Base-by-base conservation (phyloP, 2,329 filamentous ascomycete genomes). In the Arthrobotrys entomopaga region DNA sequence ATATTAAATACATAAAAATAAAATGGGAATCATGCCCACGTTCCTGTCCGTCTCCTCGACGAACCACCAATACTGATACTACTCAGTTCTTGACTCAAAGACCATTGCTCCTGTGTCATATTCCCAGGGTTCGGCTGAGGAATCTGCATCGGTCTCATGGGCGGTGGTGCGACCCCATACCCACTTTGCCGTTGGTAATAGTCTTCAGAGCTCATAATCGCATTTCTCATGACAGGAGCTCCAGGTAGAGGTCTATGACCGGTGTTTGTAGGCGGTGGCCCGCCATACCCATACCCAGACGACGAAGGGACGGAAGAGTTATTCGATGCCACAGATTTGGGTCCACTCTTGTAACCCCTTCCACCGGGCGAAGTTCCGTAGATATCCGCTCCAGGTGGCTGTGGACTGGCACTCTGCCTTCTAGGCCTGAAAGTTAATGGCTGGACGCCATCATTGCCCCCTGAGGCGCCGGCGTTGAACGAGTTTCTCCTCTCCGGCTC, bases 401-500 rank as follows among this genome's bases (percentile, higher is more conserved):
- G 63, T 24, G 63, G 63, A 43, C 63, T 66, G 22, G 58, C 69
- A 42, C 69, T 73, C 42, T 65, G 69, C 34, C 69, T 54, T 43
- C 61, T 65, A n/a, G 69, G 69, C 20, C 69, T 54, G 40, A 73
- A 73, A 4, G 59, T 42, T 20, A 69, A 50, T 19, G 71, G 71
- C 34, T 75, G 63, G 13, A 54, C 34, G 10, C 48, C 59, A 34
- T 53, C 29, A 19, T 46, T 46, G 49, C 52, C 53, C 11, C 10
- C 26, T 19, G 42, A 20, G 20, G 52, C 56, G 5, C 29, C 57
- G 8, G 49, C 49, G 22, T 48, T 65, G 24, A 69, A 69, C 13
- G 57, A 64, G 40, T 75, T 65, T 15, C 53, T 43, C 8, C 50
- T 34, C 42, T 78, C 76, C 6, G 78, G 78, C 40, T 79, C 78